A percentile compares a stretch with the other conserved stretches of the same genome.
phyloP scores from a whole-genome alignment of 805 yeast genomes.

The Metschnikowia lochheadii region DNA sequence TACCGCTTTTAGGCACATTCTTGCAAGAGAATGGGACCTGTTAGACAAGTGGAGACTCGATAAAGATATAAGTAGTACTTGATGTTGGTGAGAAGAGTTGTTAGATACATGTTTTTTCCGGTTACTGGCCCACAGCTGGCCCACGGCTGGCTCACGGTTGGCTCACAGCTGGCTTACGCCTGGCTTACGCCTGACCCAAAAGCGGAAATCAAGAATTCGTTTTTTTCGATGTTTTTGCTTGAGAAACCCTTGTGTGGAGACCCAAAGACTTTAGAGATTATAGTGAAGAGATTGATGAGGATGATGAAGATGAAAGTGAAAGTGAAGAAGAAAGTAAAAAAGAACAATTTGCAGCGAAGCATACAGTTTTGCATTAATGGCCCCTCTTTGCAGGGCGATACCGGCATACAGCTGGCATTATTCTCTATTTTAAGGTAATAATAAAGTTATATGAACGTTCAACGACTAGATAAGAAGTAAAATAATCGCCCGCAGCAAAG shows the following conservation, averaged over 20 bases:
- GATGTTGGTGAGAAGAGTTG: slow-evolving; percentile 71
- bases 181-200: too few relatives aligned
- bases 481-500: too few relatives aligned
- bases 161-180: too few relatives aligned
- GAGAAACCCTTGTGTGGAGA: slow-evolving; percentile 56
- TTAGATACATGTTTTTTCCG: slow-evolving; percentile 61
- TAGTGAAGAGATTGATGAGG: slow-evolving; percentile 37
- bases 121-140: slow-evolving; percentile 53
- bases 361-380: too few relatives aligned
- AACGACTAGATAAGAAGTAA: too few relatives aligned
- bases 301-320: slow-evolving; percentile 4
- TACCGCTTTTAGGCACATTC: slow-evolving; percentile 78
- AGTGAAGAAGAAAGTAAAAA: slow-evolving; percentile 4
- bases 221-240: slow-evolving; percentile 39
- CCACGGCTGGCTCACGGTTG: too few relatives aligned
- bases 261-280: slow-evolving; percentile 42
- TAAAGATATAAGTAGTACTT: too few relatives aligned
- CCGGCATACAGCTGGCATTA: too few relatives aligned
- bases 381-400: too few relatives aligned
- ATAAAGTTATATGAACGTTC: too few relatives aligned
- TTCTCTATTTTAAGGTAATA: too few relatives aligned
- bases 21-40: slow-evolving; percentile 75
- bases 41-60: slow-evolving; percentile 86
- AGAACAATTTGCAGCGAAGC: too few relatives aligned
- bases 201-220: slow-evolving; percentile 42